Base-by-base conservation (phyloP, 176 grass and related monocot species). In the Juncus effusus region DNA sequence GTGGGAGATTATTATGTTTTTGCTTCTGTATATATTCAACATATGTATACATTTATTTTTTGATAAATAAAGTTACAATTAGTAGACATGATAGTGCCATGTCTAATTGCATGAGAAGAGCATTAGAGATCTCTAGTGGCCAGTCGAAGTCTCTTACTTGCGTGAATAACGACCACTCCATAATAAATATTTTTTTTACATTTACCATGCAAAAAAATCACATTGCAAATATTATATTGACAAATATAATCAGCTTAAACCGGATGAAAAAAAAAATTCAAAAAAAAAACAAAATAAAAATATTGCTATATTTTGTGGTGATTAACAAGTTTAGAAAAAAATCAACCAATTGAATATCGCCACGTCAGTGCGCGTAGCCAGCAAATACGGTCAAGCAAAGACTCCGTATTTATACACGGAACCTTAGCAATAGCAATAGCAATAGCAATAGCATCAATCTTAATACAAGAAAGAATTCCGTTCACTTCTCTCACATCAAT, bases 11-110 rank as follows among this genome's bases (percentile, higher is more conserved):
- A 13, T 50, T 13, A 38, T 28, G 19, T 28, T 28, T 28, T 28
- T 1, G 19, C 19, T 28, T 3, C 50, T 37, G 14, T 68, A 16
- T 6, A 5, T 4, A 9, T 68, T 53, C 45, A 14, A 41, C 35
- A 3, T 57, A 4, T 40, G 19, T 15, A 54, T 69, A 6, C 8
- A 54, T 13, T 69, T 55, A 55, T 7, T 53, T 37, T 50, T 38
- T 40, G 41, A 68, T 9, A 41, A 40, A n/a, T 15, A 8, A 4
- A 13, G 19, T 42, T 2, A 38, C 13, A 69, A 69, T 38, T 66
- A 51, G 72, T 59, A 75, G 67, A 5, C 19, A 42, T 54, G 56
- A 60, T 10, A 66, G 6, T 74, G 81, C 77, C 73, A 68, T 40
- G 62, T 88, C 65, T 19, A 41, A n/a, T 11, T 36, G 10, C 51